Conservation (phyloP, 2,329 filamentous ascomycete genomes). For the Teratosphaeria pseudoeucalypti region DNA sequence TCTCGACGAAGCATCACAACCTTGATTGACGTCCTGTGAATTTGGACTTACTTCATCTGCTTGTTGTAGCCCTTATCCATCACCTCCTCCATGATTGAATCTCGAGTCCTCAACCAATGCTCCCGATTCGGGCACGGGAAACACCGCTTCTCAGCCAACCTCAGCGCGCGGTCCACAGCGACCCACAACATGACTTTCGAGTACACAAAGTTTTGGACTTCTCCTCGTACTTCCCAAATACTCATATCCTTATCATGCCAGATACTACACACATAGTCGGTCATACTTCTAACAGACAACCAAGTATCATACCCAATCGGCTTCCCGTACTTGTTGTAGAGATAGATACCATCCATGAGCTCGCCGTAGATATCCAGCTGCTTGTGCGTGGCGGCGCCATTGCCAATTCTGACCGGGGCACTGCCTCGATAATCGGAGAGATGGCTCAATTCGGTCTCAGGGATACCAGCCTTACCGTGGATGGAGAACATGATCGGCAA, state of each 20-base stretch:
- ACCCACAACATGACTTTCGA: conserved; percentile 82
- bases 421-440: conserved; percentile 64
- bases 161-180: conserved; percentile 47
- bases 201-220: conserved; percentile 68
- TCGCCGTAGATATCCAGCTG: conserved; percentile 68
- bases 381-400: conserved; percentile 64
- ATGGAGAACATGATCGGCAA: conserved; percentile 75
- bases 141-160: conserved; percentile 46
- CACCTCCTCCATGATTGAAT: conserved; percentile 61
- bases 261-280: conserved; percentile 60
- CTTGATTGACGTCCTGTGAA: neutral
- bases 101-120: conserved; percentile 54
- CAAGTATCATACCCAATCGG: conserved; percentile 66
- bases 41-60: conserved; percentile 35
- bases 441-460: conserved; percentile 57
- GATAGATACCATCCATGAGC: neutral
- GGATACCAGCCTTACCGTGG: conserved; percentile 62
- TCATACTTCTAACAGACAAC: conserved; percentile 58
- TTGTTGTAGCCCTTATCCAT: conserved; percentile 72
- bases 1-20: neutral
- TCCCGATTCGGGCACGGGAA: conserved; percentile 53
- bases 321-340: conserved; percentile 31
- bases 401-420: conserved; percentile 63
- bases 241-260: conserved; percentile 62
- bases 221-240: conserved; percentile 70